Base-by-base conservation (phyloP, 139 green algal genomes). In the Tetraselmis striata region DNA sequence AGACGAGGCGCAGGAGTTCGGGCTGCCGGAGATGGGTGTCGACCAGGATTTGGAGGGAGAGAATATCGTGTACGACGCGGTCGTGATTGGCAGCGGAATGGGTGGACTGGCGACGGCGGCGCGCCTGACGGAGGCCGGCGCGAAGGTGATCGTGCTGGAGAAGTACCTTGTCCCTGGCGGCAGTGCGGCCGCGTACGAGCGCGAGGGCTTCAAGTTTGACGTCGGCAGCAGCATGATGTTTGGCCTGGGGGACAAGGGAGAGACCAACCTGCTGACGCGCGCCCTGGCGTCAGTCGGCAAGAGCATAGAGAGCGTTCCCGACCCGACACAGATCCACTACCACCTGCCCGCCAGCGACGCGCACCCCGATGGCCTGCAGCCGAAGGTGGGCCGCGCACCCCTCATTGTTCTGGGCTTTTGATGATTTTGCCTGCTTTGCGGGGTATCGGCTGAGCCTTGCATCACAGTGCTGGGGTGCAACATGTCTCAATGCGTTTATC, bases 171-270 rank as follows among this genome's bases (percentile, higher is more conserved):
- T 98, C 22, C 95, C 95, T 23, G 95, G 95, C 31, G 96, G 96
- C 82, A 95, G 88, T 67, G 95, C 96, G 0, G 96, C 88, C 2
- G 93, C 93, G 84, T 99, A 92, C 85, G 90, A 97, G 81, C 86
- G 95, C 1, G 87, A 98, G 74, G 96, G 96, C 76, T 99, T 95
- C 89, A 96, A 85, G 23, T 99, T 99, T 88, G 96, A 99, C 83
- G 96, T 99, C 2, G 94, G 94, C 30, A 93, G 87, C 24, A 95
- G 88, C 82, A 98, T 99, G 95, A 99, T 99, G 96, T 99, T 99
- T 90, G 96, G 96, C 27, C 92, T 99, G 59, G 95, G 95, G 24
- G 80, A 94, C 22, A 59, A 94, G 81, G 96, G 96, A 76, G 97
- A 90, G 79, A 98, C 96, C 81, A 99, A 99, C 89, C 91, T 99